Evolutionary conservation across 2,329 filamentous ascomycete genomes (phyloP), one percentile per base, ranked within the genome.

Genomic region (Pseudogymnoascus sp.): DNA sequence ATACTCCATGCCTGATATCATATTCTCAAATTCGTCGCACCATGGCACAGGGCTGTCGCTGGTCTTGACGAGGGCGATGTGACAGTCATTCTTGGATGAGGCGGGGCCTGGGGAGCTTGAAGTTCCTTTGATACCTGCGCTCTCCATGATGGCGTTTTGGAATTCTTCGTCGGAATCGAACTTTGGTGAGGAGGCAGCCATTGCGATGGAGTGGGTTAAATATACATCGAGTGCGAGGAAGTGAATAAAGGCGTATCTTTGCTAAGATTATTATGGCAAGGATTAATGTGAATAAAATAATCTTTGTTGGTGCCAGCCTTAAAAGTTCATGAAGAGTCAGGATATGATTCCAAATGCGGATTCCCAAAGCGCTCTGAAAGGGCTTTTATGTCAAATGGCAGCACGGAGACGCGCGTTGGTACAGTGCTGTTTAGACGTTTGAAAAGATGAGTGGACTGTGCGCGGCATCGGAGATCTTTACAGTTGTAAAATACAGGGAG

Each of bases 1-100:
- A 12, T 61, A 70, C 68, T 63, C 49, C 63, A 68, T 66, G 21
- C 68, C 68, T n/a, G 66, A 68, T 21, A 70, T 66, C 67, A 70
- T 70, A 34, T 67, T 68, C 31, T 65, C 65, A 53, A 65, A 69
- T 56, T 69, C 69, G 11, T 67, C 63, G 31, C 66, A 66, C 62
- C 64, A 65, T 1, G 67, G 67, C 18, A 61, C 59, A 11, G 38
- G 23, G 14, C 31, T 59, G 25, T 49, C 18, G 21, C 18, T 64
- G 37, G 40, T 62, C 42, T 61, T 64, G 49, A 56, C 28, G 49
- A 56, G 49, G 28, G 28, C 34, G 49, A 56, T 56, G 28, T 34
- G 49, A 56, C n/a, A 16, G n/a, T 56, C 49, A 21, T 56, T 56
- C 28, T 56, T 56, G 49, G 28, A 18, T 5, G n/a, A 36, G n/a